These are phyloP conservation scores for Fusarium chuoi DNA, from an alignment of 2,329 filamentous ascomycete species.

Conservation along the genomic window DNA sequence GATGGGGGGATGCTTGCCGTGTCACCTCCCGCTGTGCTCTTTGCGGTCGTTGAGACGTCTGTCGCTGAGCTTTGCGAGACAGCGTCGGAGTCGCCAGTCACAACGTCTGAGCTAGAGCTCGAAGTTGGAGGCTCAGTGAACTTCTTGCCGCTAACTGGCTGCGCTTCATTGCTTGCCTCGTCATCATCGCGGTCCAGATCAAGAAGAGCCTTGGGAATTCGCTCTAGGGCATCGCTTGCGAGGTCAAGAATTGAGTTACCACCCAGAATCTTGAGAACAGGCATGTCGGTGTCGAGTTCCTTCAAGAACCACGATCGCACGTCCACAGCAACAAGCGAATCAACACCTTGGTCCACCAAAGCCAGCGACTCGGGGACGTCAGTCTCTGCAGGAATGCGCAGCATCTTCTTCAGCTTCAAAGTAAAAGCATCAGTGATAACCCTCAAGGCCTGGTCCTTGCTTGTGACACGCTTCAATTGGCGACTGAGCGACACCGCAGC, in stretches of 20 bases:
- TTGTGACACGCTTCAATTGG: background rate
- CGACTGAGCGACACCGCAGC: conserved; percentile 2
- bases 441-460: background rate
- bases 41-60: background rate
- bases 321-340: conserved; percentile 49
- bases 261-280: conserved; percentile 53
- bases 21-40: background rate
- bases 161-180: background rate
- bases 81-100: background rate
- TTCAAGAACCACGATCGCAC: conserved; percentile 63
- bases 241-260: conserved; percentile 27
- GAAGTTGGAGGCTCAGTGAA: background rate
- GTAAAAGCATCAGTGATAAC: conserved; percentile 1
- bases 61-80: conserved; percentile 3
- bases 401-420: conserved; percentile 10
- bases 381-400: background rate
- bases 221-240: background rate
- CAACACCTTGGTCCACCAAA: conserved; percentile 35
- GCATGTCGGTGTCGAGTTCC: conserved; percentile 54
- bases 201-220: background rate
- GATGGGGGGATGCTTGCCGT: conserved; percentile 6
- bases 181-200: background rate
- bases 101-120: background rate
- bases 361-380: background rate
- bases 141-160: background rate